These are phyloP conservation scores for Colletotrichum filicis DNA, from an alignment of 2,329 filamentous ascomycete genomes.

Conservation along the genomic window DNA sequence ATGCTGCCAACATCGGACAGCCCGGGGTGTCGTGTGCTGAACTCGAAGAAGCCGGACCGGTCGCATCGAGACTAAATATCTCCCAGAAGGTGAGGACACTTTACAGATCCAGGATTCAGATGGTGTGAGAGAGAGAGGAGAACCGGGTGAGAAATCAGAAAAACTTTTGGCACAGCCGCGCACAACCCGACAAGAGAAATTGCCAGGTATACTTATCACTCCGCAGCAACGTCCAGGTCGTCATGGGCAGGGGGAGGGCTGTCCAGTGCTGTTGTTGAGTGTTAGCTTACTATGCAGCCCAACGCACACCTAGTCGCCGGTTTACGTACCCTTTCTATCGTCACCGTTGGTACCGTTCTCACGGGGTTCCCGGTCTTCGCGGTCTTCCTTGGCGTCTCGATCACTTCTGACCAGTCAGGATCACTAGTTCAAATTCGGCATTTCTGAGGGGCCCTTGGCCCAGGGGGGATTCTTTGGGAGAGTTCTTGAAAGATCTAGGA, in stretches of 20 bases:
- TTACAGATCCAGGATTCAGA: conserved; percentile 32
- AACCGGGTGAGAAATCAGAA: conserved; percentile 24
- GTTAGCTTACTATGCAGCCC: conserved; percentile 1
- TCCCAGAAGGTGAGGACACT: conserved; percentile 35
- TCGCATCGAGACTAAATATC: conserved; percentile 36
- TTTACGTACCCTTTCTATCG: conserved; percentile 82
- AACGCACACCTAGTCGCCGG: not conserved
- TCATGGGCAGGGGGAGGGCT: conserved; percentile 88
- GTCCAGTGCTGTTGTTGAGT: conserved; percentile 65
- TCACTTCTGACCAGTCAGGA: conserved; percentile 54
- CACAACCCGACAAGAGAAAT: conserved; percentile 27
- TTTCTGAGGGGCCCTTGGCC: not conserved
- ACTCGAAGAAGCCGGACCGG: conserved; percentile 23
- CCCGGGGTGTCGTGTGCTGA: conserved; percentile 11
- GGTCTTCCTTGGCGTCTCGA: conserved; percentile 70
- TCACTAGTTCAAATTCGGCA: conserved; percentile 28
- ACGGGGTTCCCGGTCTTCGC: conserved; percentile 78
- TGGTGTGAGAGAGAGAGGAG: conserved; percentile 1
- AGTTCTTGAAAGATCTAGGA: not conserved
- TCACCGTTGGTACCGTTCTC: conserved; percentile 86
- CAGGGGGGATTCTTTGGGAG: not conserved
- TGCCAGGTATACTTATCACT: conserved; percentile 58
- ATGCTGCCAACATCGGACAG: conserved; percentile 23
- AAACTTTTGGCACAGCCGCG: conserved; percentile 33
- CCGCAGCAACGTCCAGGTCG: conserved; percentile 95